phyloP scores from a whole-genome alignment of 2,329 filamentous ascomycete species.

The Monosporascus sp. region DNA sequence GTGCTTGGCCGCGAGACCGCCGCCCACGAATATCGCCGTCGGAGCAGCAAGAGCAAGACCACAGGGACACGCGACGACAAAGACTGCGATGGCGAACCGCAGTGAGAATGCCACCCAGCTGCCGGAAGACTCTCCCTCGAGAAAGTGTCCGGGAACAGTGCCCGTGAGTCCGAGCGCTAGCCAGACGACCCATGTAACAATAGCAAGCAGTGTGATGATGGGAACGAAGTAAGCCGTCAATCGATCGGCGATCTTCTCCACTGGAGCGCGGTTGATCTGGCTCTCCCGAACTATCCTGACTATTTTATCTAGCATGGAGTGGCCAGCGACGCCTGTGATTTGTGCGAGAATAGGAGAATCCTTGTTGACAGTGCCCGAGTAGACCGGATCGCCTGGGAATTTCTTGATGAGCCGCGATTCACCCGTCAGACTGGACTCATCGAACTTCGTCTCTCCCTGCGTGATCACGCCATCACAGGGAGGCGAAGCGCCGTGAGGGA shows the following conservation, averaged over 20 bases:
- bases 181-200: conserved; percentile 69
- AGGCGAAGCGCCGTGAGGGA: conserved; percentile 76
- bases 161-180: conserved; percentile 57
- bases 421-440: conserved; percentile 86
- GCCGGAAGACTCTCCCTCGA: conserved; percentile 45
- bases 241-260: conserved; percentile 68
- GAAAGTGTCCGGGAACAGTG: conserved; percentile 49
- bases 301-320: conserved; percentile 76
- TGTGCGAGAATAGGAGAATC: conserved; percentile 55
- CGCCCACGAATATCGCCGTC: conserved; percentile 78
- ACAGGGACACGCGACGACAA: conserved; percentile 82
- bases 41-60: conserved; percentile 80
- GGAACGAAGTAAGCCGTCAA: conserved; percentile 76
- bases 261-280: conserved; percentile 68
- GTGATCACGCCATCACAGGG: conserved; percentile 73
- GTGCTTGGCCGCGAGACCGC: conserved; percentile 71
- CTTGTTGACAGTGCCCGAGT: conserved; percentile 71
- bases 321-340: conserved; percentile 60
- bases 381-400: conserved; percentile 56
- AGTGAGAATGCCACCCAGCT: conserved; percentile 70
- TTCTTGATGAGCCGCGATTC: conserved; percentile 68
- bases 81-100: conserved; percentile 79
- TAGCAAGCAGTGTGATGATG: conserved; percentile 62
- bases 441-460: conserved; percentile 63
- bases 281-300: conserved; percentile 73